Evolutionary conservation across 148 eudicot species (phyloP).

Genomic region (Beta vulgaris): DNA sequence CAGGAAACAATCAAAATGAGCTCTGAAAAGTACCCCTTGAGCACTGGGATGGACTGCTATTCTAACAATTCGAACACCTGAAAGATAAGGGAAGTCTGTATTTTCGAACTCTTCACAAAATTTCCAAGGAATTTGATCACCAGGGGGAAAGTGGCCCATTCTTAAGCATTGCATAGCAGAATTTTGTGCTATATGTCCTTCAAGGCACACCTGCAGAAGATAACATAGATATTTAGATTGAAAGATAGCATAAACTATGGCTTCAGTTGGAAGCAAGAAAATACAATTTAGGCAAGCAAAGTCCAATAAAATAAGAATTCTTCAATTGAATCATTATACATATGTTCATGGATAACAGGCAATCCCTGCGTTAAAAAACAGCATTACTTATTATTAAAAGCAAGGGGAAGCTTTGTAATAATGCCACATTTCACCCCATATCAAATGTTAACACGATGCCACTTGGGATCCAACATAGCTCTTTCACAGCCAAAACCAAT

Average conservation of each 20-base stretch:
- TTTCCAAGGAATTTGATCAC: slow-evolving; percentile 78
- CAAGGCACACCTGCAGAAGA: slow-evolving; percentile 46
- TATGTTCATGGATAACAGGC: neutral
- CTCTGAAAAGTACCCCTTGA: slow-evolving; percentile 41
- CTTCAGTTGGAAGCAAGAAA: neutral
- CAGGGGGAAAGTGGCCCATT: slow-evolving; percentile 52
- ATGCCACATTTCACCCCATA: too few species aligned
- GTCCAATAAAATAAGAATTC: neutral
- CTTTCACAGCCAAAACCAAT: too few species aligned
- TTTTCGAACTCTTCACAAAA: slow-evolving; percentile 53
- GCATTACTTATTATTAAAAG: too few species aligned
- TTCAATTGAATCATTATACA: neutral
- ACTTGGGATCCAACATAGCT: too few species aligned
- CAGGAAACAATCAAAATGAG: neutral
- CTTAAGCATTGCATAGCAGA: slow-evolving; percentile 52
- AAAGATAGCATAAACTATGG: neutral
- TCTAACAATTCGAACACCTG: slow-evolving; percentile 70
- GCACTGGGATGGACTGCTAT: slow-evolving; percentile 71
- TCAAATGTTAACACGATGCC: too few species aligned
- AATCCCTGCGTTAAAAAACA: neutral
- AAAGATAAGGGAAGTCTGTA: slow-evolving; percentile 52
- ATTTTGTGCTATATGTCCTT: slow-evolving; percentile 56
- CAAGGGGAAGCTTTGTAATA: too few species aligned
- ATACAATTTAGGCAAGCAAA: neutral
- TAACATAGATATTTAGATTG: neutral